These are phyloP conservation scores for Candida tallmaniae DNA, from an alignment of 805 yeast species.

Conservation along the genomic window DNA sequence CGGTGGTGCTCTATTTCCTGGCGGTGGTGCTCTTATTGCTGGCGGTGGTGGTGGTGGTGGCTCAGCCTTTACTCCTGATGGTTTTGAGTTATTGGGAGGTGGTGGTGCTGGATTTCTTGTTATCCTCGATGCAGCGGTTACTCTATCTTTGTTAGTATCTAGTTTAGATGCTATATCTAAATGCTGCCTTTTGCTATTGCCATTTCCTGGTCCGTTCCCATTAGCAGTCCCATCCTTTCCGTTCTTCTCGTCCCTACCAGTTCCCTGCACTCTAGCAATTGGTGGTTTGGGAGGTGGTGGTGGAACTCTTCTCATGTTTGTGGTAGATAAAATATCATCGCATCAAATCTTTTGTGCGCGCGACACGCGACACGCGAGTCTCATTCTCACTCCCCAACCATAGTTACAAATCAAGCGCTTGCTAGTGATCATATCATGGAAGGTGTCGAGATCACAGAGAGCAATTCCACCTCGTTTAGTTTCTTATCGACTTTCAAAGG, in stretches of 20 bases:
- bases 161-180: too few relatives aligned
- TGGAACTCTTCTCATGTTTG: slow-evolving; percentile 7
- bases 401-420: too few relatives aligned
- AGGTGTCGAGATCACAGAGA: background rate
- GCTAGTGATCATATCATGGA: too few relatives aligned
- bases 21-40: slow-evolving; percentile 18
- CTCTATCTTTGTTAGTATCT: background rate
- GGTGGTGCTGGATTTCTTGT: slow-evolving; percentile 9
- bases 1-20: slow-evolving; percentile 18
- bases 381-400: too few relatives aligned
- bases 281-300: slow-evolving; percentile 9
- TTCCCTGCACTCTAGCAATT: too few relatives aligned
- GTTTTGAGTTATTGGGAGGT: slow-evolving; percentile 2
- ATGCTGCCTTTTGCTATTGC: background rate
- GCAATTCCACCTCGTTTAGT: background rate
- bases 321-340: background rate
- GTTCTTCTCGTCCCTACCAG: too few relatives aligned
- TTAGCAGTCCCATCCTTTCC: too few relatives aligned
- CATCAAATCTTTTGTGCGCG: background rate
- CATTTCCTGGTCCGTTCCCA: slow-evolving; percentile 1
- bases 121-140: background rate
- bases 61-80: slow-evolving; percentile 11
- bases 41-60: slow-evolving; percentile 37
- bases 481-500: background rate
- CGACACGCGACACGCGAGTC: slow-evolving; percentile 1